Percentiles rank a stretch among this genome's conserved stretches.
phyloP scores from a whole-genome alignment of 345 rosid genomes.

The Carallia brachiata region DNA sequence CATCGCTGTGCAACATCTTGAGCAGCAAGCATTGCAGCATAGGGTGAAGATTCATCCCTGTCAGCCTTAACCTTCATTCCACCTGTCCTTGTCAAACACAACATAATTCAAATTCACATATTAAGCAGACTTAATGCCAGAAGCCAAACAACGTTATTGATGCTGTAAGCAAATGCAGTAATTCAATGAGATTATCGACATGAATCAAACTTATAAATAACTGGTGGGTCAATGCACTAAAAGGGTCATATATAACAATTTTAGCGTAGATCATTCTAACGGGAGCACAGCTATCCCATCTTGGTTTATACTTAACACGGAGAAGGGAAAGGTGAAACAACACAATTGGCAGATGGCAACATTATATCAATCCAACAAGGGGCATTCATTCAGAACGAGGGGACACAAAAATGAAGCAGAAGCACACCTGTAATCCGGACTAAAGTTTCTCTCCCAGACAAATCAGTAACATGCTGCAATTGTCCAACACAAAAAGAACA shows the following conservation, averaged over 20 bases:
- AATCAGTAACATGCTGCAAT: conserved; percentile 82
- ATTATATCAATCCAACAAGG: background rate
- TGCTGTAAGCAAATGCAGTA: background rate
- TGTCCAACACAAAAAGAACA: background rate
- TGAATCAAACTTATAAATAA: too few species aligned
- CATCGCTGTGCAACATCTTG: conserved; percentile 82
- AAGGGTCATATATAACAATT: too few species aligned
- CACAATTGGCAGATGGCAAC: too few species aligned
- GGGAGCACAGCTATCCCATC: too few species aligned
- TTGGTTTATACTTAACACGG: too few species aligned
- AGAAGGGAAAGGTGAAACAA: too few species aligned
- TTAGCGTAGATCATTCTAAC: too few species aligned
- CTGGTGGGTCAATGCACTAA: too few species aligned
- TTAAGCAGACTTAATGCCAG: background rate
- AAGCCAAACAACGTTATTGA: background rate
- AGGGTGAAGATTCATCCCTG: conserved; percentile 91
- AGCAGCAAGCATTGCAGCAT: conserved; percentile 94
- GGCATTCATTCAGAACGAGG: background rate
- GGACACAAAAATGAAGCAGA: background rate
- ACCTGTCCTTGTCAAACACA: conserved; percentile 30
- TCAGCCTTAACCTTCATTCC: conserved; percentile 98
- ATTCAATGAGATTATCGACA: background rate
- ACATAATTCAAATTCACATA: background rate
- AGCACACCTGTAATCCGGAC: conserved; percentile 80
- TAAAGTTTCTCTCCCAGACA: conserved; percentile 88